A percentile compares a stretch with the other conserved stretches of the same genome.
Conservation (phyloP, 352 stramenopile genomes). For the Globisporangium spinosum region DNA sequence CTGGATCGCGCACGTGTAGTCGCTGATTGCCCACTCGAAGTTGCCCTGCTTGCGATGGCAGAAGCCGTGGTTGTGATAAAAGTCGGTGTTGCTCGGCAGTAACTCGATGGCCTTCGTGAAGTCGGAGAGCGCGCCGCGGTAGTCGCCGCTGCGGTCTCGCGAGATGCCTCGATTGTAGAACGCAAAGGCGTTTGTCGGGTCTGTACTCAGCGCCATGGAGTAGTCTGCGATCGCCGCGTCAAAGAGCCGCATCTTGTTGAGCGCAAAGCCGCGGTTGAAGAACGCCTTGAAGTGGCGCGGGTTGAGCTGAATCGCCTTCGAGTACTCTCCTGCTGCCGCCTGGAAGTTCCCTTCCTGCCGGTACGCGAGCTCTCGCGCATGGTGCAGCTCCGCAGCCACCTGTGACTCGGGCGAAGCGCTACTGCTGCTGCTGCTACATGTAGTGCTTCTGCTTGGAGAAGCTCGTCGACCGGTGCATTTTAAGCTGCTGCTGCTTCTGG, state of each 20-base stretch:
- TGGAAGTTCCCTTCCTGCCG: conserved; percentile 83
- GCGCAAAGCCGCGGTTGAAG: conserved; percentile 88
- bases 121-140: conserved; percentile 72
- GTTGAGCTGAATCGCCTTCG: conserved; percentile 65
- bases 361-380: conserved; percentile 61
- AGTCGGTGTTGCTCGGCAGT: conserved; percentile 70
- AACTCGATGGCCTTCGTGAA: conserved; percentile 79
- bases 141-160: conserved; percentile 79
- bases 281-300: conserved; percentile 84
- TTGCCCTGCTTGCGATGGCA: conserved; percentile 80
- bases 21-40: conserved; percentile 70
- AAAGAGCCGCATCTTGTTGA: conserved; percentile 77
- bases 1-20: conserved; percentile 73
- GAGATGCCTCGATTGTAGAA: conserved; percentile 86
- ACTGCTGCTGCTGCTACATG: conserved; percentile 12
- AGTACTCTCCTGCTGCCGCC: conserved; percentile 75
- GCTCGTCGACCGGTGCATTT: conserved; percentile 24
- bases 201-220: conserved; percentile 55
- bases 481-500: conserved; percentile 33
- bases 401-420: background rate
- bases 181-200: conserved; percentile 72
- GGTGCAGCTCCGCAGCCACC: conserved; percentile 47
- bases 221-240: conserved; percentile 79
- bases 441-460: conserved; percentile 31
- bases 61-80: conserved; percentile 84